Percentiles rank a stretch among this genome's conserved stretches.
These are phyloP conservation scores for Picocystis sp. DNA, from an alignment of 163 green algal genomes.

Conservation along the genomic window DNA sequence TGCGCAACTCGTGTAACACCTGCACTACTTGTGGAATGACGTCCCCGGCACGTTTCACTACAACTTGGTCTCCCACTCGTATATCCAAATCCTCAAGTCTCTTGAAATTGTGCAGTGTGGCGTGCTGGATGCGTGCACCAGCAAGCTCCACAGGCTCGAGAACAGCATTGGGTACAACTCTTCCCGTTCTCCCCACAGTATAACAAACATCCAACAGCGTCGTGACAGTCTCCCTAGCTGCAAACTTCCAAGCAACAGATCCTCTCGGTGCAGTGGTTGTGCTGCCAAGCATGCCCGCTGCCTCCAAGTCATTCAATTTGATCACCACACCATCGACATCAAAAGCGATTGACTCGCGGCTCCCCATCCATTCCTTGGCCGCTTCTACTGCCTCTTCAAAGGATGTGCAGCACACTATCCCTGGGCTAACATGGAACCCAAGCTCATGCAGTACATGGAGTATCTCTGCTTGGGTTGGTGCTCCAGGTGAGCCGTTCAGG, in stretches of 20 bases:
- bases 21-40: constrained; percentile 24
- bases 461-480: constrained; percentile 5
- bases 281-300: constrained; percentile 19
- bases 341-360: constrained; percentile 20
- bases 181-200: constrained; percentile 26
- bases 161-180: constrained; percentile 20
- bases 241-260: constrained; percentile 45
- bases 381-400: constrained; percentile 14
- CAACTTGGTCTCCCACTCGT: constrained; percentile 16
- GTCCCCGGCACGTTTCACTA: constrained; percentile 21
- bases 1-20: constrained; percentile 1
- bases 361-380: constrained; percentile 16
- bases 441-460: constrained; percentile 11
- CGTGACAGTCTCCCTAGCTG: constrained; percentile 23
- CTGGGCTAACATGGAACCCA: constrained; percentile 16
- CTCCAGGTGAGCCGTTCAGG: too few species aligned
- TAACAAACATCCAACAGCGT: constrained; percentile 23
- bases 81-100: constrained; percentile 2
- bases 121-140: constrained; percentile 16
- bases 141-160: constrained; percentile 22
- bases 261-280: constrained; percentile 26
- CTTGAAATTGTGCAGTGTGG: constrained; percentile 27
- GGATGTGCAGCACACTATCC: constrained; percentile 1
- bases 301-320: constrained; percentile 30
- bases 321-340: constrained; percentile 38